phyloP scores from a whole-genome alignment of 768 basidiomycete species.

The Leccinum barrowsii region DNA sequence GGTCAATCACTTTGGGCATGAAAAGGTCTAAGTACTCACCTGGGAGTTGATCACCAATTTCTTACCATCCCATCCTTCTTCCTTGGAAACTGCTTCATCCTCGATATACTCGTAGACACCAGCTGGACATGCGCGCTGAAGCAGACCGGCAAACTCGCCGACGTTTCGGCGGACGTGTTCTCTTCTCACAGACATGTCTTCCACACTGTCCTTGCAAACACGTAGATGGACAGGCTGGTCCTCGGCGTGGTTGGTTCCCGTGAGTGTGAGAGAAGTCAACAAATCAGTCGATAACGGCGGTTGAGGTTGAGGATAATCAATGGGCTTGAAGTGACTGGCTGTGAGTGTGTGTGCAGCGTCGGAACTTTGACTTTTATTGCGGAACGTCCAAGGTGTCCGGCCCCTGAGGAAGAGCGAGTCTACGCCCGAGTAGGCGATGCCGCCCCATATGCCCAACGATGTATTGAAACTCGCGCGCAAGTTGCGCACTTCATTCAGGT shows the following conservation, averaged over 20 bases:
- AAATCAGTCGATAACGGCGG: conserved; percentile 91
- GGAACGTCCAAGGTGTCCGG: conserved; percentile 89
- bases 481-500: conserved; percentile 89
- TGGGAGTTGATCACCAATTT: conserved; percentile 96
- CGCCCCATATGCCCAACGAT: conserved; percentile 77
- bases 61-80: conserved; percentile 71
- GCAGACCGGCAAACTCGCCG: conserved; percentile 77
- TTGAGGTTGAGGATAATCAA: conserved; percentile 83
- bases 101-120: conserved; percentile 96
- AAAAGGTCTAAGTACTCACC: conserved; percentile 38
- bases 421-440: conserved; percentile 83
- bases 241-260: conserved; percentile 95
- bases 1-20: not conserved
- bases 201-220: conserved; percentile 43
- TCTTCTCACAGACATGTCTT: conserved; percentile 43
- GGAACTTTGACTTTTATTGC: conserved; percentile 47
- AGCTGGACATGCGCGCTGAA: conserved; percentile 91
- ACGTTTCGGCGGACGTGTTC: conserved; percentile 77
- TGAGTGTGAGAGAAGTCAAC: conserved; percentile 84
- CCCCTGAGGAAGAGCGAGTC: conserved; percentile 85
- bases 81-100: conserved; percentile 47
- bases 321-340: conserved; percentile 64
- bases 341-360: conserved; percentile 73
- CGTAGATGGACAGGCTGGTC: conserved; percentile 90
- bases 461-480: conserved; percentile 86